A percentile compares a stretch with the other conserved stretches of the same genome.
These are phyloP conservation scores for Rhynchosporium graminicola DNA, from an alignment of 2,329 filamentous ascomycete genomes.

Conservation along the genomic window DNA sequence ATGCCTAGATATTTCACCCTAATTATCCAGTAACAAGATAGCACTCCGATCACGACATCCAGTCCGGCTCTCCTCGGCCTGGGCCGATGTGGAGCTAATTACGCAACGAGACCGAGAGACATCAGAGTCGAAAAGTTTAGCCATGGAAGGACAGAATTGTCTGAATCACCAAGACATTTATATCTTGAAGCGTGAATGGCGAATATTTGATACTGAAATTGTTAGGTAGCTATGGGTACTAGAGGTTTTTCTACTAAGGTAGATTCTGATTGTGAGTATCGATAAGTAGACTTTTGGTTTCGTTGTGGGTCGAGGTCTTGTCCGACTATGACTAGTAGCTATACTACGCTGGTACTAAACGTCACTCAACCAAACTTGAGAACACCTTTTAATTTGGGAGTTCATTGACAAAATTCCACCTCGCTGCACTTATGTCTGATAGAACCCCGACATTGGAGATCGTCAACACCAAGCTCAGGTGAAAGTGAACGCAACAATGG, in stretches of 20 bases:
- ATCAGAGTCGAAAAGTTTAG: background rate
- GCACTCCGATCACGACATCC: slow-evolving; percentile 1
- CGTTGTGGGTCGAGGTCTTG: slow-evolving; percentile 6
- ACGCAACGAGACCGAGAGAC: slow-evolving; percentile 5
- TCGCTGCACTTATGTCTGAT: background rate
- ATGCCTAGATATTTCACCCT: background rate
- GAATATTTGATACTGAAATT: background rate
- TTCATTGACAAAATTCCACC: background rate
- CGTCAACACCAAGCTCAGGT: background rate
- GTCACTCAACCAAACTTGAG: background rate
- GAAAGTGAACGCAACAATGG: background rate
- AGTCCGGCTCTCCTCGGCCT: background rate
- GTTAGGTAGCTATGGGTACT: background rate
- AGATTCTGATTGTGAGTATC: background rate
- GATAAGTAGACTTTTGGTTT: background rate
- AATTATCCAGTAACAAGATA: background rate
- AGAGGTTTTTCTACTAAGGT: background rate
- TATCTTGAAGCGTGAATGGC: slow-evolving; percentile 6
- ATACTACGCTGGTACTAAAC: background rate
- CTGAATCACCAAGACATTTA: background rate
- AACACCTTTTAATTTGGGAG: background rate
- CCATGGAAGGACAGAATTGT: background rate
- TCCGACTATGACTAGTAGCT: background rate
- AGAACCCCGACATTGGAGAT: background rate
- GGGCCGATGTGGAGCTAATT: slow-evolving; percentile 4